Conservation (phyloP, 2,329 filamentous ascomycete genomes). For the Xylaria sp. region DNA sequence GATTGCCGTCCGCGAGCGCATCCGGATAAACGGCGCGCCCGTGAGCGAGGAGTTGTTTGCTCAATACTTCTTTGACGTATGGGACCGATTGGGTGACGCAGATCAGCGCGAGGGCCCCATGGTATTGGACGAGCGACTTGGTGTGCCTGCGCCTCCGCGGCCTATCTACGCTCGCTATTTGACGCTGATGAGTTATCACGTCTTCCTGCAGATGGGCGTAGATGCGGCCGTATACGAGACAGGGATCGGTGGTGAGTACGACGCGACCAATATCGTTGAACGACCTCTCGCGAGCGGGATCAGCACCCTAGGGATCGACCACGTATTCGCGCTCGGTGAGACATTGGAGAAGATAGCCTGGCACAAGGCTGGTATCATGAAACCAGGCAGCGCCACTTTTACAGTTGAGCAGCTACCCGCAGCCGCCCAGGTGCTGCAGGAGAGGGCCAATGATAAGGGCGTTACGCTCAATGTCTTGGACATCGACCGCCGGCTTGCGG, state of each 20-base stretch:
- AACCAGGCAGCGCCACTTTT: slow-evolving; percentile 66
- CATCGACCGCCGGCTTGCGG: slow-evolving; percentile 57
- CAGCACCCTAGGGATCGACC: slow-evolving; percentile 75
- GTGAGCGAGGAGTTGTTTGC: slow-evolving; percentile 69
- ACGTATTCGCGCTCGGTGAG: slow-evolving; percentile 69
- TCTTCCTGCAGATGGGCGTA: slow-evolving; percentile 71
- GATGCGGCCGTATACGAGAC: slow-evolving; percentile 73
- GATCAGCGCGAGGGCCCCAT: slow-evolving; percentile 45
- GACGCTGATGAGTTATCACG: slow-evolving; percentile 58
- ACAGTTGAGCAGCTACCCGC: slow-evolving; percentile 62
- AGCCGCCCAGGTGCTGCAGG: slow-evolving; percentile 57
- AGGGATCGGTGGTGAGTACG: slow-evolving; percentile 74
- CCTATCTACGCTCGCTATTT: slow-evolving; percentile 71
- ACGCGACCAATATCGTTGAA: slow-evolving; percentile 74
- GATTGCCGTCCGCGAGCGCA: slow-evolving; percentile 73
- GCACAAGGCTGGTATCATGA: slow-evolving; percentile 80
- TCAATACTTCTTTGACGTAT: slow-evolving; percentile 74
- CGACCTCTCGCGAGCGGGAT: slow-evolving; percentile 68
- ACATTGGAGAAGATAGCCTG: slow-evolving; percentile 75
- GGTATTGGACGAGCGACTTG: slow-evolving; percentile 45
- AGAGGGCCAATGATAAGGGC: slow-evolving; percentile 63
- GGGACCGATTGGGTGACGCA: slow-evolving; percentile 63
- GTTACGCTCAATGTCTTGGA: slow-evolving; percentile 60
- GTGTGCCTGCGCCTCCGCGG: slow-evolving; percentile 53
- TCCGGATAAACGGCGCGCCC: slow-evolving; percentile 68